Conservation (phyloP, 2,329 filamentous ascomycete genomes). For the Beauveria sp. region DNA sequence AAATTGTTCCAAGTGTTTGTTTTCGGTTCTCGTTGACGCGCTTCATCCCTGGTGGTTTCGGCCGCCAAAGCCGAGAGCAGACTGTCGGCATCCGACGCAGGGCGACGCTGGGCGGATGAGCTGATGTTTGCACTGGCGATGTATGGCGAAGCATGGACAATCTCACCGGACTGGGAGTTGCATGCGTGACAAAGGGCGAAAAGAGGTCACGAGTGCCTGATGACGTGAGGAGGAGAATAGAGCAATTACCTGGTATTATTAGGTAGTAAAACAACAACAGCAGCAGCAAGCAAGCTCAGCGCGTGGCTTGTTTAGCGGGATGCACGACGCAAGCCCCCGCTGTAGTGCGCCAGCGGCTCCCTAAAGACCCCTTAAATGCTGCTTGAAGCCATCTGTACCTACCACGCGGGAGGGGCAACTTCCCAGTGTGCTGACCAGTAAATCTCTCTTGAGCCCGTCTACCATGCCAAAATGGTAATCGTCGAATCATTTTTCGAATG, state of each 20-base stretch:
- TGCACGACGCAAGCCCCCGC: not conserved
- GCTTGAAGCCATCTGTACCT: no score
- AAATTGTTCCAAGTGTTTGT: no score
- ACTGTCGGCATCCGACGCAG: not conserved
- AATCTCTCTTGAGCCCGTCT: no score
- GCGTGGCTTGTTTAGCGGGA: not conserved
- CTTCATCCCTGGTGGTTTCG: not conserved
- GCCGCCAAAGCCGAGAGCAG: not conserved
- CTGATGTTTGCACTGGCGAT: not conserved
- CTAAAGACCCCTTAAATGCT: no score
- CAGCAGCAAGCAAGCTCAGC: not conserved
- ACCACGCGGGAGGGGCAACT: no score
- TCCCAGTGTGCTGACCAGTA: no score
- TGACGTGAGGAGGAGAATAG: constrained; percentile 3
- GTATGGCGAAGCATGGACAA: not conserved
- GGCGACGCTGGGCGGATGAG: not conserved
- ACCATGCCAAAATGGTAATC: no score
- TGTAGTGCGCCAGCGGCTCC: no score
- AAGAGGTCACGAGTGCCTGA: constrained; percentile 6
- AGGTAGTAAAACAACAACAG: not conserved
- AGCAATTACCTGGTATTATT: not conserved
- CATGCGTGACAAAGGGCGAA: not conserved
- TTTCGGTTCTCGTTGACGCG: not conserved
- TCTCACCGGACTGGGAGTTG: not conserved
- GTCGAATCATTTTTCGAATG: no score